Conservation (phyloP, 2,329 filamentous ascomycete genomes). For the Colletotrichum destructivum region DNA sequence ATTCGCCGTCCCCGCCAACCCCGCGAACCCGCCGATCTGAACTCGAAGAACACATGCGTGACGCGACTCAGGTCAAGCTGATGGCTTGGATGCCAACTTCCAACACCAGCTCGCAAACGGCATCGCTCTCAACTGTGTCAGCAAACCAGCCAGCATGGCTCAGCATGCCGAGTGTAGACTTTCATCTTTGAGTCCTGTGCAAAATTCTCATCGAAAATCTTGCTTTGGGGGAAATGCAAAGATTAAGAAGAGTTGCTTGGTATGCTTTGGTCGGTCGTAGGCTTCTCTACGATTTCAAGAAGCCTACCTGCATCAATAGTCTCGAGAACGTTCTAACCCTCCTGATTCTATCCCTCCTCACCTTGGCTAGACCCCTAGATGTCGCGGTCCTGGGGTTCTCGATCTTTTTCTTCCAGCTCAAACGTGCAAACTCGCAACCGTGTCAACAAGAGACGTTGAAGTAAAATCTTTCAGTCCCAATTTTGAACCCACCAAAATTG, state of each 20-base stretch:
- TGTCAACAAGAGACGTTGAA: not conserved
- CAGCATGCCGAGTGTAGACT: too few relatives aligned
- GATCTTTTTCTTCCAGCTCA: not conserved
- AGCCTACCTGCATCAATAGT: too few relatives aligned
- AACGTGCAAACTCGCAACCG: not conserved
- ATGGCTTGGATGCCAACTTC: not conserved
- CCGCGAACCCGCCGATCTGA: constrained; percentile 7
- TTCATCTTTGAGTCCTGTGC: not conserved
- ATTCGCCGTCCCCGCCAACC: not conserved
- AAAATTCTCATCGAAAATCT: too few relatives aligned
- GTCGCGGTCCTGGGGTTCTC: not conserved
- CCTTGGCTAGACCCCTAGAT: not conserved
- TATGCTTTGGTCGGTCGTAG: too few relatives aligned
- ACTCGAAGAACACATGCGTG: not conserved
- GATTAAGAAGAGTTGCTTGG: not conserved
- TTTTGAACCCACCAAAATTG: constrained; percentile 8
- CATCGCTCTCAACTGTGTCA: not conserved
- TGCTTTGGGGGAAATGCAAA: too few relatives aligned
- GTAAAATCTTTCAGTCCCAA: not conserved
- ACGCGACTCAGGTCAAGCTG: not conserved
- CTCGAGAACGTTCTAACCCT: too few relatives aligned
- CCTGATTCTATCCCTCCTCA: too few relatives aligned
- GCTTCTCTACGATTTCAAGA: not conserved
- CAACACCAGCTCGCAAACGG: not conserved
- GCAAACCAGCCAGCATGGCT: too few relatives aligned